Conservation (phyloP, 2,329 filamentous ascomycete genomes). For the Aspergillus sp. region DNA sequence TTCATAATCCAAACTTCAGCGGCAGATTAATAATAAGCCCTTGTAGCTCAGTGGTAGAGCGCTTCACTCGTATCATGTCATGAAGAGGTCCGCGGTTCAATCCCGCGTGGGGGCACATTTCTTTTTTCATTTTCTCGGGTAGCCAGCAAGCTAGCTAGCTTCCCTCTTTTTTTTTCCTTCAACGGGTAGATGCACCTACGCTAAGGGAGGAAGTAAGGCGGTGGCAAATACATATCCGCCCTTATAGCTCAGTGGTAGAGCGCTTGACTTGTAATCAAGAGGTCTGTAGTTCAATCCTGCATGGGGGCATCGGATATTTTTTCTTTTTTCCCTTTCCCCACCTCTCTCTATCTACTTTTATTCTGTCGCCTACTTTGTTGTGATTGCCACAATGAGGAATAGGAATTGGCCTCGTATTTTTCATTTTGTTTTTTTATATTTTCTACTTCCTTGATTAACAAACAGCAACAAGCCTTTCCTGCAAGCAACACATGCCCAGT, state of each 20-base stretch:
- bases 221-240: not conserved
- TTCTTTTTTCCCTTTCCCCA: not conserved
- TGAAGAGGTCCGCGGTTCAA: conserved; percentile 6
- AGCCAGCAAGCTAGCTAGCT: no score
- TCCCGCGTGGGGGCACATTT: conserved; percentile 2
- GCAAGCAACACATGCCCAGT: no score
- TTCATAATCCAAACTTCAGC: not conserved
- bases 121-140: not conserved
- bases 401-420: no score
- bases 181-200: not conserved
- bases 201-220: not conserved
- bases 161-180: not conserved
- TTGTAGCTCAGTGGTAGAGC: conserved; percentile 6
- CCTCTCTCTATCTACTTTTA: no score
- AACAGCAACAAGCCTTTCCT: no score
- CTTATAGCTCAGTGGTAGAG: conserved; percentile 1
- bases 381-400: no score
- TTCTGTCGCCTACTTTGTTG: no score
- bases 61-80: conserved; percentile 2
- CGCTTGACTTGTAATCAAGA: conserved; percentile 3
- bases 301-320: not conserved
- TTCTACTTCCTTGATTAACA: no score
- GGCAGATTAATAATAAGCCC: not conserved
- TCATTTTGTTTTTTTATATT: no score
- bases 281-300: not conserved